Evolutionary conservation across 768 basidiomycete species (phyloP).

Genomic region (Psilocybe azurescens): DNA sequence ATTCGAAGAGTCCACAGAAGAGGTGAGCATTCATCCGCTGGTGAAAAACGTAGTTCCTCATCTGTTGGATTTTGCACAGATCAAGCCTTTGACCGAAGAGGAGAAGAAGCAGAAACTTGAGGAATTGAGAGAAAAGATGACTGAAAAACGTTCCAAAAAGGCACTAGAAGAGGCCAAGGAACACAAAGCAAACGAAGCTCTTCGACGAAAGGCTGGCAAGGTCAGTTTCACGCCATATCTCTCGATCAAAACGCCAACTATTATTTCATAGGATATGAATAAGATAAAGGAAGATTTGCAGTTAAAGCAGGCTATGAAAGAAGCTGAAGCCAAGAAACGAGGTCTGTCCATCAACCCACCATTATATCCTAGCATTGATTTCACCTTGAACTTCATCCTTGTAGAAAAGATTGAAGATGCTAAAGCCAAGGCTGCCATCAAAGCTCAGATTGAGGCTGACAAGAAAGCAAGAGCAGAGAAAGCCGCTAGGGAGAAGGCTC

Average conservation of each 20-base stretch:
- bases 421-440: conserved; percentile 83
- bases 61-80: conserved; percentile 34
- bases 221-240: conserved; percentile 36
- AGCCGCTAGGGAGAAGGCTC: conserved; percentile 87
- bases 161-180: conserved; percentile 77
- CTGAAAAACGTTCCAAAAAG: conserved; percentile 77
- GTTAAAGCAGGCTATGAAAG: conserved; percentile 81
- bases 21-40: conserved; percentile 50
- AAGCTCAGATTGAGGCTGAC: conserved; percentile 69
- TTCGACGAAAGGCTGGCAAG: conserved; percentile 87
- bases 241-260: not conserved
- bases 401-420: conserved; percentile 91
- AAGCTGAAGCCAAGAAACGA: conserved; percentile 79
- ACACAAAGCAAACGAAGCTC: conserved; percentile 71
- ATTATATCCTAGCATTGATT: not conserved
- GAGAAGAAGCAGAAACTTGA: conserved; percentile 84
- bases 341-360: conserved; percentile 48
- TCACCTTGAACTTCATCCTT: not conserved
- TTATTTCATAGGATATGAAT: conserved; percentile 61
- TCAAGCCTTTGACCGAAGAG: conserved; percentile 94
- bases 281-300: conserved; percentile 78
- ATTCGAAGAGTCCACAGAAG: conserved; percentile 95
- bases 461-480: conserved; percentile 90
- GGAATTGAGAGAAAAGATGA: conserved; percentile 82
- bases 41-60: not conserved